Conservation (phyloP, 257 asterid genomes). For the Asclepias syriaca region DNA sequence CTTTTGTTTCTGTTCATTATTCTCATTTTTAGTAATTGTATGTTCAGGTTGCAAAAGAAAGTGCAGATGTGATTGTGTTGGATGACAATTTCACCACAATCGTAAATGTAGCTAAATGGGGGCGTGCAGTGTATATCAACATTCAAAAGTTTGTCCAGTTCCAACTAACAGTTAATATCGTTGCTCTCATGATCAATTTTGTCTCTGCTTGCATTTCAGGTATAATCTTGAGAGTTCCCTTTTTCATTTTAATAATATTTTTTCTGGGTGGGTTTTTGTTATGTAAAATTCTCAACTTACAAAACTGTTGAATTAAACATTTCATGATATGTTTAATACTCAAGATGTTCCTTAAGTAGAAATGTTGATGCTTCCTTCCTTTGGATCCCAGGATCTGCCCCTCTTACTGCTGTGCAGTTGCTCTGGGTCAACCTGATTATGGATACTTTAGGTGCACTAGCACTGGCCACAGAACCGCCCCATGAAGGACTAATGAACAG, state of each 20-base stretch:
- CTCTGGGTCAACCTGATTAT: constrained; percentile 98
- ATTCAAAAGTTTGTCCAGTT: constrained; percentile 97
- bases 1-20: constrained; percentile 1
- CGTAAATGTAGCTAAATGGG: constrained; percentile 95
- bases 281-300: neutral
- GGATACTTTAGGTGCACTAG: constrained; percentile 99
- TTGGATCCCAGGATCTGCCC: constrained; percentile 75
- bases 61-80: constrained; percentile 89
- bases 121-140: constrained; percentile 93
- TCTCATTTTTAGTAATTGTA: neutral
- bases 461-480: constrained; percentile 97
- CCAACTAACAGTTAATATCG: constrained; percentile 90
- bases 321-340: neutral
- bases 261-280: neutral
- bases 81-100: constrained; percentile 95
- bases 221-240: constrained; percentile 6
- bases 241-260: neutral
- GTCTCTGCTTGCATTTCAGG: constrained; percentile 86
- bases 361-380: neutral
- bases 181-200: constrained; percentile 89
- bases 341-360: neutral
- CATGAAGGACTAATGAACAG: constrained; percentile 85
- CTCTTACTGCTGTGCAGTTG: constrained; percentile 96
- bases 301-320: neutral
- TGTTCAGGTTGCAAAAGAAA: constrained; percentile 93